Base-by-base conservation (phyloP, 2,329 filamentous ascomycete species). In the Cladosporium cucumerinum region DNA sequence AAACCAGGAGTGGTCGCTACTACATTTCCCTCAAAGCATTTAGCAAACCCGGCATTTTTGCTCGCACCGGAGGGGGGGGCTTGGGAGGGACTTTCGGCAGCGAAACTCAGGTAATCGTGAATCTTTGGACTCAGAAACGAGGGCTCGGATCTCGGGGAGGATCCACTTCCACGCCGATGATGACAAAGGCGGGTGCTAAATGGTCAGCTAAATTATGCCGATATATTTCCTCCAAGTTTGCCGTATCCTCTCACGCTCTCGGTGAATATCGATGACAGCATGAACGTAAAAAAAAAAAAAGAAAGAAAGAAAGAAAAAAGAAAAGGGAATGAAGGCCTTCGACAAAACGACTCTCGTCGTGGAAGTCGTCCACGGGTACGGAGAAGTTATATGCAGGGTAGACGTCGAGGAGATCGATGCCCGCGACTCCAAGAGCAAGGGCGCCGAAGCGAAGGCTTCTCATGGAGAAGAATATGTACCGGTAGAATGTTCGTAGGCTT, bases 331-430 rank as follows among this genome's bases (percentile, higher is more conserved):
- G 3, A 21, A 4, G 39, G 7, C n/a, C 2, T 12, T 21, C n/a
- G n/a, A 21, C n/a, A 23, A 8, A 96, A 57, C 82, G 80, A 2
- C 87, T 85, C 62, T 93, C 89, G 72, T 94, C 92, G 77, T 90
- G 90, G 78, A 95, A 96, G 74, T 95, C 91, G 76, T 96, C 92
- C 36, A 96, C 81, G 0, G 85, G 85, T 1, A 85, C 82, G 0
- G 82, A 82, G 65, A 87, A 73, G 68, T 83, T 85, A 72, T 84
- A 73, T 28, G 76, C 79, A 2, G 82, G 79, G 69, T 84, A 86
- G 11, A 14, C 11, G 32, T 34, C 3, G 12, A 12, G 3, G 3
- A 12, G 14, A 64, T 82, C 74, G 8, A 61, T 63, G 18, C 49
- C 49, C 5, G 59, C 23, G 7, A 18, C 49, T 8, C 49, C 60